These are phyloP conservation scores for Kwoniella pini DNA, from an alignment of 768 basidiomycete genomes.

Conservation along the genomic window DNA sequence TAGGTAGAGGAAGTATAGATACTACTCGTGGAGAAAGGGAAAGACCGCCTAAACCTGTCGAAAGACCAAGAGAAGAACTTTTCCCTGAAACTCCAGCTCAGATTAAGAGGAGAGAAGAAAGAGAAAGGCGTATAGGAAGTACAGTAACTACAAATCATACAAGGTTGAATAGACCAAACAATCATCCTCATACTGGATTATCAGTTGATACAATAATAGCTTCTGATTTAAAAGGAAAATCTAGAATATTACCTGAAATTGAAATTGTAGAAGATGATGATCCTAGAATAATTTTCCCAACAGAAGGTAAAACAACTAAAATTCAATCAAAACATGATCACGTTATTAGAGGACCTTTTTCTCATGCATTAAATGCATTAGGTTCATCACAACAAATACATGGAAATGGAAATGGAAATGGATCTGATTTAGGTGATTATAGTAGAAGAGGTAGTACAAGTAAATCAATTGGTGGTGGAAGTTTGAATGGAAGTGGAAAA, in stretches of 20 bases:
- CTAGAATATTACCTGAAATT: conserved; percentile 42
- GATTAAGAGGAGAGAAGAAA: conserved; percentile 44
- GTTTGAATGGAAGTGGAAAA: conserved; percentile 13
- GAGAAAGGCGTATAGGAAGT: conserved; percentile 27
- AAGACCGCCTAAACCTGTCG: conserved; percentile 33
- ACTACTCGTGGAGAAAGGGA: background rate
- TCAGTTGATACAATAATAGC: conserved; percentile 25
- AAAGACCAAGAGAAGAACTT: conserved; percentile 43
- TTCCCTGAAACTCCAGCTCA: conserved; percentile 53
- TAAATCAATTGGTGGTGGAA: conserved; percentile 10
- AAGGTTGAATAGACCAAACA: background rate
- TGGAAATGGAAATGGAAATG: background rate
- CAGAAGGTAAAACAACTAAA: conserved; percentile 27
- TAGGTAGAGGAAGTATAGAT: conserved; percentile 14
- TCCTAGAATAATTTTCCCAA: conserved; percentile 40
- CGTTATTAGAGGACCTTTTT: conserved; percentile 43
- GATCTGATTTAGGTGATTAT: conserved; percentile 5
- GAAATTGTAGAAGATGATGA: conserved; percentile 52
- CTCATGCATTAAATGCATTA: conserved; percentile 31
- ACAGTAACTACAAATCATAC: background rate
- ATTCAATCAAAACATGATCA: conserved; percentile 44
- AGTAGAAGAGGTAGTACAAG: conserved; percentile 5
- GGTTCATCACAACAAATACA: too few species aligned
- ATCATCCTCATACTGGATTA: conserved; percentile 11
- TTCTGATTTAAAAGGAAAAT: background rate